Evolutionary conservation across 345 rosid species (phyloP).

Genomic region (Salix dunnii): DNA sequence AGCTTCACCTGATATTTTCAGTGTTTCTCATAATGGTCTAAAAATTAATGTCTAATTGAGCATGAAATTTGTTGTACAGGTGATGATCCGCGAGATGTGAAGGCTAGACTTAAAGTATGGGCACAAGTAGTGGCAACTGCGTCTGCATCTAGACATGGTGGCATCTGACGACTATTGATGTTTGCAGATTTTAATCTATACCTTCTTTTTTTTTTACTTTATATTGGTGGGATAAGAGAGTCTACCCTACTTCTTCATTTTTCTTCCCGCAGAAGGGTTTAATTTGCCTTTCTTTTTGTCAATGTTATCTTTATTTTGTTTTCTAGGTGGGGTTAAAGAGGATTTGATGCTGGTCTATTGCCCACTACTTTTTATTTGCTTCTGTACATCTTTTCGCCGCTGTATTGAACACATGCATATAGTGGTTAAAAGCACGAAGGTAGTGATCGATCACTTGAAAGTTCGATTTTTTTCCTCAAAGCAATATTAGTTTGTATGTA

Average conservation of each 20-base stretch:
- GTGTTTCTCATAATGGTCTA: background rate
- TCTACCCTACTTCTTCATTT: background rate
- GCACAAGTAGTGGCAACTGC: conserved; percentile 91
- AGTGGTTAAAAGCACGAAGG: no score
- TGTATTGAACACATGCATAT: no score
- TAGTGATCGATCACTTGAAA: no score
- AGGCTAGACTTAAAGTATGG: conserved; percentile 93
- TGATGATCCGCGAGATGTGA: conserved; percentile 88
- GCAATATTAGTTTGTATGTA: no score
- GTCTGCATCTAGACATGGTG: conserved; percentile 46
- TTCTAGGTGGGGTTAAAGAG: no score
- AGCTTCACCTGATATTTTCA: background rate
- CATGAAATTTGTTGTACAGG: conserved; percentile 36
- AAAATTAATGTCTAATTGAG: background rate
- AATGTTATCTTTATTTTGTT: background rate
- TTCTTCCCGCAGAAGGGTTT: background rate
- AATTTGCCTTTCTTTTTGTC: background rate
- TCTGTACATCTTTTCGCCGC: no score
- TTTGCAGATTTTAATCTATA: conserved; percentile 15
- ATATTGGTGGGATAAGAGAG: conserved; percentile 11
- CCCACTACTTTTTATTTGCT: no score
- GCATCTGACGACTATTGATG: conserved; percentile 17
- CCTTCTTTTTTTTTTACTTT: conserved; percentile 3
- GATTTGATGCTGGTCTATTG: no score
- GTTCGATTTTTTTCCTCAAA: background rate